These are phyloP conservation scores for Xylogone sp. DNA, from an alignment of 2,329 filamentous ascomycete species.

Conservation along the genomic window DNA sequence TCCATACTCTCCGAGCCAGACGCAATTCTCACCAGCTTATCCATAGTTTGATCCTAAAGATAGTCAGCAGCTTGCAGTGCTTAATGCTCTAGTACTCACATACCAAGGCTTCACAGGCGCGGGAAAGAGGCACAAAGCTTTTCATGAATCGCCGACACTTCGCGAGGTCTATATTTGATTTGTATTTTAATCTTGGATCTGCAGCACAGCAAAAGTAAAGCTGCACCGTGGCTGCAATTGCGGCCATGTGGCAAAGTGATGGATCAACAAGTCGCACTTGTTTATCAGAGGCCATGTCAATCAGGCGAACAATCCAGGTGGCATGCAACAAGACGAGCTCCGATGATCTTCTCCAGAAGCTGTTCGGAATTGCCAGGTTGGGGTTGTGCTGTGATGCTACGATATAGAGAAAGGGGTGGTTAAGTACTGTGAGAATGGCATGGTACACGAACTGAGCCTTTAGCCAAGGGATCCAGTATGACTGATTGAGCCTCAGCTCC, in stretches of 20 bases:
- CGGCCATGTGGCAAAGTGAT: slow-evolving; percentile 47
- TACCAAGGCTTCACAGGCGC: slow-evolving; percentile 43
- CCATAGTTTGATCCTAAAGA: slow-evolving; percentile 42
- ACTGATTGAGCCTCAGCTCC: slow-evolving; percentile 39
- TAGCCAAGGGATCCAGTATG: slow-evolving; percentile 50
- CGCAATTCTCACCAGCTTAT: slow-evolving; percentile 45
- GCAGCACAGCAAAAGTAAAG: slow-evolving; percentile 50
- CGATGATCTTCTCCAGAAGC: slow-evolving; percentile 49
- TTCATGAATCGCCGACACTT: slow-evolving; percentile 47
- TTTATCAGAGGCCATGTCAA: slow-evolving; percentile 50
- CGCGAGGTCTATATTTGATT: slow-evolving; percentile 47
- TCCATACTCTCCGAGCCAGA: slow-evolving; percentile 44
- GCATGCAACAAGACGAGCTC: slow-evolving; percentile 47
- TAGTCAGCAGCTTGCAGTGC: not conserved
- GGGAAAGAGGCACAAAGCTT: slow-evolving; percentile 42
- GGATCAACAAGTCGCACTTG: slow-evolving; percentile 45
- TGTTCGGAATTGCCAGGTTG: slow-evolving; percentile 48
- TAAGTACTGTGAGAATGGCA: slow-evolving; percentile 45
- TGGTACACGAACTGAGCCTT: slow-evolving; percentile 52
- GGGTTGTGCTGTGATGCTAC: slow-evolving; percentile 47
- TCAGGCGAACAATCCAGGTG: slow-evolving; percentile 51
- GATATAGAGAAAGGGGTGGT: slow-evolving; percentile 51
- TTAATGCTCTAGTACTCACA: slow-evolving; percentile 10
- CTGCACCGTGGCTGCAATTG: slow-evolving; percentile 49
- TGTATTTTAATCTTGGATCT: slow-evolving; percentile 43